Conservation (phyloP, 768 basidiomycete species). For the Dentipellis fragilis region DNA sequence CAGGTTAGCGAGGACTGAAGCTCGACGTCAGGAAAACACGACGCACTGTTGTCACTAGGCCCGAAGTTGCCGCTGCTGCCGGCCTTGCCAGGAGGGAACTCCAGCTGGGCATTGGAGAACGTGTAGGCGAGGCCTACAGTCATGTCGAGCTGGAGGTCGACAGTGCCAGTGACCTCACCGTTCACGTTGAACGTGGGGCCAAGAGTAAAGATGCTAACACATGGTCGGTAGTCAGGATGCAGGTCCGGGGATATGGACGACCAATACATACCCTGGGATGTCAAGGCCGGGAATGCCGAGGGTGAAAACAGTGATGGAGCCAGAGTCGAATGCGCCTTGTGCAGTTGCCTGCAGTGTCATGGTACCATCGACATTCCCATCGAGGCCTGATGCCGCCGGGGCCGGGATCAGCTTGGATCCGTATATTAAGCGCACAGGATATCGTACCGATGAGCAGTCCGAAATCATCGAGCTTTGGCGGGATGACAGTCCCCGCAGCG, state of each 20-base stretch:
- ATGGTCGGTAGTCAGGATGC: slow-evolving; percentile 22
- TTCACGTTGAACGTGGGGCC: slow-evolving; percentile 39
- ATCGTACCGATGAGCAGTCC: slow-evolving; percentile 3
- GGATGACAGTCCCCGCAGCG: slow-evolving; percentile 4
- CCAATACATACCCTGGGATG: not conserved
- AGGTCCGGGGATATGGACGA: slow-evolving; percentile 28
- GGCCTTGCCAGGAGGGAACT: slow-evolving; percentile 30
- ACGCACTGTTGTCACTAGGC: slow-evolving; percentile 34
- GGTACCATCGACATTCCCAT: too few species aligned
- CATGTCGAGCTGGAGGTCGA: slow-evolving; percentile 30
- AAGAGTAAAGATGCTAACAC: slow-evolving; percentile 33
- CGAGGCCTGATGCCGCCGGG: too few species aligned
- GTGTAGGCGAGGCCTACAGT: slow-evolving; percentile 34
- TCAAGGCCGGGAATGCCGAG: too few species aligned
- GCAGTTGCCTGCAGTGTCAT: too few species aligned
- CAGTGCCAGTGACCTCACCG: slow-evolving; percentile 16
- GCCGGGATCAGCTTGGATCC: not conserved
- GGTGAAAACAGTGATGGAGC: too few species aligned
- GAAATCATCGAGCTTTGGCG: slow-evolving; percentile 1
- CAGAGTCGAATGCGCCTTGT: too few species aligned
- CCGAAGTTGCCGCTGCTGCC: slow-evolving; percentile 21
- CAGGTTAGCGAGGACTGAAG: slow-evolving; percentile 8
- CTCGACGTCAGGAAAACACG: not conserved
- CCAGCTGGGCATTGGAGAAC: slow-evolving; percentile 30
- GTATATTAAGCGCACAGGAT: not conserved